Base-by-base conservation (phyloP, 2,329 filamentous ascomycete genomes). In the Leptographium lundbergii region DNA sequence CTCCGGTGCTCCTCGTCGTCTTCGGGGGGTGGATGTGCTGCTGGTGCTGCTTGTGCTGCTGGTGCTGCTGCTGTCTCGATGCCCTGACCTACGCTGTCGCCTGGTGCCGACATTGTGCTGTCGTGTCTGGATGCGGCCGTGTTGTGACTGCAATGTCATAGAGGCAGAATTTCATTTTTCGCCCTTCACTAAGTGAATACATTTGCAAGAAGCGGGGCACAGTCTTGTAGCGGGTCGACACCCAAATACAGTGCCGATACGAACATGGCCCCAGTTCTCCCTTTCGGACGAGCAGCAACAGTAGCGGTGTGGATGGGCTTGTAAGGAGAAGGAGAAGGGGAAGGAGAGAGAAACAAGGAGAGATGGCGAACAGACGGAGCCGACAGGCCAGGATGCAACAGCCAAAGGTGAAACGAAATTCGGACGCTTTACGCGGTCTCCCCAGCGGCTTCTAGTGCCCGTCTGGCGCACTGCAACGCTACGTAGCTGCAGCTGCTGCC, bases 1-100 rank as follows among this genome's bases (percentile, higher is more conserved):
- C 78, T 69, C 14, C 67, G 61, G 56, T 67, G 69, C 56, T 71
- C 68, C 52, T 62, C 61, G 24, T 55, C 54, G 13, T 52, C 17
- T 25, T 51, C 24, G 48, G 24, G 36, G 9, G 4, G 36, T 3
- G 36, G 13, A 39, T 9, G 36, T 17, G 13, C 14, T 7, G 27
- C 22, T 1, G 25, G 6, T 50, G 47, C 13, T 11, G 25, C 32
- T 10, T 11, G 4, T 17, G 48, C 13, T 39, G 42, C 29, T 25
- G 22, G 32, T 4, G n/a, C 56, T 17, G 25, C 52, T 14, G 13
- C 22, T 14, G n/a, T 24, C 2, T 7, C 6, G 1, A 2, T 24
- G 27, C 19, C 55, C 59, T 9, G 57, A 47, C n/a, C 54, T 51
- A 32, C 61, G 45, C 19, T 24, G 19, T 47, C 45, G 19, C n/a